phyloP scores from a whole-genome alignment of 2,329 filamentous ascomycete species.

The Fusarium irregulare region DNA sequence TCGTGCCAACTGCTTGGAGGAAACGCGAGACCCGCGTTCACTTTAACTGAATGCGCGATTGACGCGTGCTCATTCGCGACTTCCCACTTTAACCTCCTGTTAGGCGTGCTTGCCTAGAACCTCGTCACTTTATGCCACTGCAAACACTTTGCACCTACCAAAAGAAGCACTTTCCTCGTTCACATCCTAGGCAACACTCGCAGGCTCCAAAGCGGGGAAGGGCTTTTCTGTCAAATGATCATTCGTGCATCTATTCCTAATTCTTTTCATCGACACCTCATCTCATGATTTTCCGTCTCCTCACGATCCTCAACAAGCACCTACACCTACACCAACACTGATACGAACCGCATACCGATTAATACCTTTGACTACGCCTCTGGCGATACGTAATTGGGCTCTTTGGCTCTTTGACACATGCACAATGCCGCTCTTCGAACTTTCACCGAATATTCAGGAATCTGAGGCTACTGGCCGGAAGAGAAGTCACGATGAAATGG shows the following conservation, averaged over 20 bases:
- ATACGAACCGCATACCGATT: not conserved
- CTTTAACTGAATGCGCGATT: constrained; percentile 43
- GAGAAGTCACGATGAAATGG: constrained; percentile 57
- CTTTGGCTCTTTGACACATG: constrained; percentile 4
- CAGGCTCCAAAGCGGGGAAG: not conserved
- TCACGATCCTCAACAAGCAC: constrained; percentile 17
- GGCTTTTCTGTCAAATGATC: constrained; percentile 6
- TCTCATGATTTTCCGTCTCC: constrained; percentile 24
- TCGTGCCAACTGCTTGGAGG: not conserved
- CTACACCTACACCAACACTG: constrained; percentile 7
- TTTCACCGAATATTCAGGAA: constrained; percentile 62
- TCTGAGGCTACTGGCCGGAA: constrained; percentile 57
- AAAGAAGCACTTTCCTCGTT: constrained; percentile 21
- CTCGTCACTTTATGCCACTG: constrained; percentile 33
- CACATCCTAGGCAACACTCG: not conserved
- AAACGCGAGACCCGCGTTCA: constrained; percentile 28
- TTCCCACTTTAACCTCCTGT: constrained; percentile 23
- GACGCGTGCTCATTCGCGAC: constrained; percentile 49
- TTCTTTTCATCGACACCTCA: constrained; percentile 3
- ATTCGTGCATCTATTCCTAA: constrained; percentile 5
- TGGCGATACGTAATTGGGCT: constrained; percentile 7
- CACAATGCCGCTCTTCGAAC: constrained; percentile 60
- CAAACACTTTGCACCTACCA: constrained; percentile 15
- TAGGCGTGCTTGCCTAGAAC: constrained; percentile 33
- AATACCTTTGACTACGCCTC: not conserved